These are phyloP conservation scores for Podosphaera xanthii DNA, from an alignment of 2,329 filamentous ascomycete species.

Conservation along the genomic window DNA sequence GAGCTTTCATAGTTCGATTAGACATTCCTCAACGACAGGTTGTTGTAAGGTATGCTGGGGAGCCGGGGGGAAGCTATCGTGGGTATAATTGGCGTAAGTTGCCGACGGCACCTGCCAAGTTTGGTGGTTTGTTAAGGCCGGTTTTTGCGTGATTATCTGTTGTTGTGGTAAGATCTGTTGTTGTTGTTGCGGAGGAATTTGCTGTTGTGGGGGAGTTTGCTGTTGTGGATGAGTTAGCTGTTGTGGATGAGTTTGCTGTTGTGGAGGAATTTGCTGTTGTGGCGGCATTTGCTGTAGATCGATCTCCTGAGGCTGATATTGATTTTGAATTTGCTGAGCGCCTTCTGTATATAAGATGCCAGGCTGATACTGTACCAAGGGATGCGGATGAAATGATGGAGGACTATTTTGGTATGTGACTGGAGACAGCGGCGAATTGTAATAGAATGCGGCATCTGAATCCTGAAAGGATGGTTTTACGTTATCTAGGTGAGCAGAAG, in stretches of 20 bases:
- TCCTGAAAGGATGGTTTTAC: slow-evolving; percentile 22
- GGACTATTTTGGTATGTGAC: not conserved
- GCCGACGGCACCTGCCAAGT: slow-evolving; percentile 16
- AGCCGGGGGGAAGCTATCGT: slow-evolving; percentile 41
- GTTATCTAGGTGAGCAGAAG: slow-evolving; percentile 17
- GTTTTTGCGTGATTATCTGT: slow-evolving; percentile 9
- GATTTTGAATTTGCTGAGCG: not conserved
- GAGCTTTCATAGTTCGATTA: slow-evolving; percentile 46
- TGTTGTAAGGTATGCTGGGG: slow-evolving; percentile 33
- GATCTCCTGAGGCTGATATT: not conserved
- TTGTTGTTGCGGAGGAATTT: slow-evolving; percentile 6
- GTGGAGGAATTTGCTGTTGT: slow-evolving; percentile 17
- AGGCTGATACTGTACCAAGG: not conserved
- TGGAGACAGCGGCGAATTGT: slow-evolving; percentile 15
- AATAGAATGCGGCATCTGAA: slow-evolving; percentile 35
- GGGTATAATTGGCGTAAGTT: slow-evolving; percentile 27
- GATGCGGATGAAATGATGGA: not conserved
- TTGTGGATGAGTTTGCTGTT: slow-evolving; percentile 9
- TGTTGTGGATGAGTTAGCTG: slow-evolving; percentile 11
- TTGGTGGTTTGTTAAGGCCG: slow-evolving; percentile 19
- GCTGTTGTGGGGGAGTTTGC: slow-evolving; percentile 8
- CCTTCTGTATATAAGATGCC: not conserved
- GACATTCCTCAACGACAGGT: slow-evolving; percentile 44
- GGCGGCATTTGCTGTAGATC: slow-evolving; percentile 17
- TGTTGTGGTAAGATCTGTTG: slow-evolving; percentile 23